Evolutionary conservation across 164 flowering plant genomes (phyloP), one percentile per base, ranked within the genome.

Genomic region (Sedum album): DNA sequence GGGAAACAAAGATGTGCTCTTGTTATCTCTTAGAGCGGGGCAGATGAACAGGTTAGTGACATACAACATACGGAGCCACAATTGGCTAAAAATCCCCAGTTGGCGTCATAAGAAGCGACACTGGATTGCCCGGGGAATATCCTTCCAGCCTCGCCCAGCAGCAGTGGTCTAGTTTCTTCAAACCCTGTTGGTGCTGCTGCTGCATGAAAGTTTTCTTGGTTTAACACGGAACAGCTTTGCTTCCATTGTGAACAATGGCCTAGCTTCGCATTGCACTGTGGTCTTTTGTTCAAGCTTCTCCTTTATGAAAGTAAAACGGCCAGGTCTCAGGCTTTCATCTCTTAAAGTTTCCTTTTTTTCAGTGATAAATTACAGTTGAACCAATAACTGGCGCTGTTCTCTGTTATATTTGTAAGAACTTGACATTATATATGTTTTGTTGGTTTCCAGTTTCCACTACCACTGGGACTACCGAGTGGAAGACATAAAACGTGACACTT

Each of bases 1-100:
- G 88, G 97, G 96, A 70, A 94, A 94, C 84, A 88, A 79, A 72
- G 95, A 89, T 63, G 76, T 94, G 82, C 82, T 94, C 77, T 80
- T 94, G 96, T 70, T 94, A 80, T 91, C 96, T 14, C 73, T 94
- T 73, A 80, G 93, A 51, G 88, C 96, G 1, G 78, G 79, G 62
- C 88, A 82, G 72, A 85, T 85, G 95, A 91, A 89, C 70, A 84
- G 95, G 17, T 70, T 91, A 48, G 95, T 91, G 64, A 82, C 91
- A 1, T 94, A 89, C 68, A 81, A 94, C 76, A 74, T 87, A 30
- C 62, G 67, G 25, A 87, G 75, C 66, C 68, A 80, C 78, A 86
- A 89, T 67, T 94, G 98, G 98, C 63, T 71, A 49, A 89, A 87
- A 76, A 89, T 88, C 66, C 93, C 98, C 6, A 82, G 85, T 4